Percentiles rank a stretch among this genome's conserved stretches.
Evolutionary conservation across 495 filamentous ascomycete species (phyloP).

Genomic region (Penicillium crystallinum): DNA sequence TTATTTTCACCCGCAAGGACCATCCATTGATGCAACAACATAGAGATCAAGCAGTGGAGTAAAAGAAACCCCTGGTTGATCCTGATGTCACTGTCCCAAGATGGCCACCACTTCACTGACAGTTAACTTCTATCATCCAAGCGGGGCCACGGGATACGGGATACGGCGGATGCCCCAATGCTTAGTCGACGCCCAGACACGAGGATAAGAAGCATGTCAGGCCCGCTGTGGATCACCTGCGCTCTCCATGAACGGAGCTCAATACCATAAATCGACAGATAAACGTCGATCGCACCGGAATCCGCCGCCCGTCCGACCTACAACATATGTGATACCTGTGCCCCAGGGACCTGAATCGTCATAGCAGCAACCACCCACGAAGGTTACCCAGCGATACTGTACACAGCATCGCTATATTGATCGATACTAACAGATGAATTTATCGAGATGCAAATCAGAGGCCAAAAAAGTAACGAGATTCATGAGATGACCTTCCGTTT

Average conservation of each 20-base stretch:
- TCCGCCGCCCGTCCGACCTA: conserved; percentile 3
- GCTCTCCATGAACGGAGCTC: neutral
- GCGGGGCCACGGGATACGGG: neutral
- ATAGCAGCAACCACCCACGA: neutral
- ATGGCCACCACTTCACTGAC: neutral
- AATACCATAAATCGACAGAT: neutral
- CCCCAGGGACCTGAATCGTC: neutral
- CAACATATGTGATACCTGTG: neutral
- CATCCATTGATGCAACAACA: too few species aligned
- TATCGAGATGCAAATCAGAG: neutral
- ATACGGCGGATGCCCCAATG: neutral
- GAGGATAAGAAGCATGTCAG: neutral
- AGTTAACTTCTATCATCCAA: neutral
- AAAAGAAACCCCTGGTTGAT: too few species aligned
- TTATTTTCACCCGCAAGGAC: too few species aligned
- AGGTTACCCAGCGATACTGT: too few species aligned
- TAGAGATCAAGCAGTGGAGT: too few species aligned
- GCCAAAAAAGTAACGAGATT: neutral
- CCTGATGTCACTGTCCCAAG: neutral
- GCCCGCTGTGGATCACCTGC: neutral
- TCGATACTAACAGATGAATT: neutral
- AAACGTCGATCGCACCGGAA: conserved; percentile 4
- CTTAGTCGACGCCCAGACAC: neutral
- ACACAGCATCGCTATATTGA: neutral
- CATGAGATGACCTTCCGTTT: conserved; percentile 1